These are phyloP conservation scores for Piper longum DNA, from an alignment of 164 flowering plant species.

Conservation along the genomic window DNA sequence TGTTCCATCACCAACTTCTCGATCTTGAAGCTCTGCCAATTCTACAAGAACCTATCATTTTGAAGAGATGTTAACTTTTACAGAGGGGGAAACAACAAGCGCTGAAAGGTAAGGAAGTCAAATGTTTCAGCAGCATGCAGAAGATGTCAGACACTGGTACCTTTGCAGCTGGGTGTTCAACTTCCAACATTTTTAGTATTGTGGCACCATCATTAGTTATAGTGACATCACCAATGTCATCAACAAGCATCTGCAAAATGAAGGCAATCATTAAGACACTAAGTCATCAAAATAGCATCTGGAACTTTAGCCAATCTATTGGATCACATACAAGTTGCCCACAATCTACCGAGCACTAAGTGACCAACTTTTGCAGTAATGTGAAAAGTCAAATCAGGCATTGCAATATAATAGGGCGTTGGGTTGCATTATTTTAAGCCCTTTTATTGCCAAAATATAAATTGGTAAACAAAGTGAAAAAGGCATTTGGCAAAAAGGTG, in stretches of 20 bases:
- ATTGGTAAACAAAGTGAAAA: neutral
- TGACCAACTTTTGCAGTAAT: too few species aligned
- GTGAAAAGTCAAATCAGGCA: too few species aligned
- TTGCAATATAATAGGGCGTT: too few species aligned
- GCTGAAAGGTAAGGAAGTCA: neutral
- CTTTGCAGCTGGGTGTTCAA: slow-evolving; percentile 99
- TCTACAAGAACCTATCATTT: slow-evolving; percentile 74
- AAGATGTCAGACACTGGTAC: slow-evolving; percentile 15
- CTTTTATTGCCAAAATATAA: too few species aligned
- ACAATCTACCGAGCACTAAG: too few species aligned
- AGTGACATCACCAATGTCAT: slow-evolving; percentile 98
- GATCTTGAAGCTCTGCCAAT: slow-evolving; percentile 97
- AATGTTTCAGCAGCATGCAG: neutral
- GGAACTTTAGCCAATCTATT: neutral
- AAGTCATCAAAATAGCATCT: too few species aligned
- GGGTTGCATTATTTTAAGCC: too few species aligned
- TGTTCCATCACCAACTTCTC: slow-evolving; percentile 99
- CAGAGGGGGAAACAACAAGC: neutral
- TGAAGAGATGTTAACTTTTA: neutral
- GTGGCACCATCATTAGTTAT: slow-evolving; percentile 99
- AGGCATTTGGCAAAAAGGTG: too few species aligned
- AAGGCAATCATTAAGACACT: neutral
- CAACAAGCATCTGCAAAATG: slow-evolving; percentile 81
- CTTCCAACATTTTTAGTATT: slow-evolving; percentile 90
- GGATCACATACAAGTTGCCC: neutral